phyloP scores from a whole-genome alignment of 2,329 filamentous ascomycete genomes.

The Aotearoamyces nothofagi region DNA sequence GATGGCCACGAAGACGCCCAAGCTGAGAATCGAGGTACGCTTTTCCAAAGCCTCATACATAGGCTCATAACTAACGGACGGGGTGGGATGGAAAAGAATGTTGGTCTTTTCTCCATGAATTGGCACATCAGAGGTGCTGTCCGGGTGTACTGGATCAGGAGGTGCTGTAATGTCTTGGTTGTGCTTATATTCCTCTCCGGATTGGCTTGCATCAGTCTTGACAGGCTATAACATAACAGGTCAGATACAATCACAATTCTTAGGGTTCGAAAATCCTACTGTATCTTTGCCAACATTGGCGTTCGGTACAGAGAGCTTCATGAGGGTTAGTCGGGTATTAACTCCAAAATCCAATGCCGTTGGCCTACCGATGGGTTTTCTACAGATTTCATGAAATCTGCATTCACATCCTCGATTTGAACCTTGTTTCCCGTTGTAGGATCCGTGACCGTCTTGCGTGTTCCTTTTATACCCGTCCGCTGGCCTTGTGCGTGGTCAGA shows the following conservation, averaged over 20 bases:
- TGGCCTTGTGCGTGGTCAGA: slow-evolving; percentile 27
- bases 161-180: slow-evolving; percentile 85
- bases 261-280: slow-evolving; percentile 20
- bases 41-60: slow-evolving; percentile 68
- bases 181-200: slow-evolving; percentile 64
- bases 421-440: slow-evolving; percentile 79
- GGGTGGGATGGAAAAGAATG: slow-evolving; percentile 88
- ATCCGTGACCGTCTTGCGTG: slow-evolving; percentile 57
- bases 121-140: slow-evolving; percentile 82
- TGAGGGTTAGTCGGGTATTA: background rate
- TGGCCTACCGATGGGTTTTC: slow-evolving; percentile 51
- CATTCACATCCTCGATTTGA: slow-evolving; percentile 67
- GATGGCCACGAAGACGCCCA: slow-evolving; percentile 56
- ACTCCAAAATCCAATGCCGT: too few relatives aligned
- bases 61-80: slow-evolving; percentile 76
- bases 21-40: slow-evolving; percentile 54
- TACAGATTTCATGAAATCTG: slow-evolving; percentile 52
- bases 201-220: slow-evolving; percentile 55
- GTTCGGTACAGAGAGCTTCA: slow-evolving; percentile 69
- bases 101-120: slow-evolving; percentile 96
- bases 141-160: slow-evolving; percentile 69
- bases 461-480: slow-evolving; percentile 20
- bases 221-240: slow-evolving; percentile 31
- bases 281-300: slow-evolving; percentile 69
- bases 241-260: slow-evolving; percentile 3